Conservation (phyloP, 345 rosid genomes). For the Murraya paniculata region DNA sequence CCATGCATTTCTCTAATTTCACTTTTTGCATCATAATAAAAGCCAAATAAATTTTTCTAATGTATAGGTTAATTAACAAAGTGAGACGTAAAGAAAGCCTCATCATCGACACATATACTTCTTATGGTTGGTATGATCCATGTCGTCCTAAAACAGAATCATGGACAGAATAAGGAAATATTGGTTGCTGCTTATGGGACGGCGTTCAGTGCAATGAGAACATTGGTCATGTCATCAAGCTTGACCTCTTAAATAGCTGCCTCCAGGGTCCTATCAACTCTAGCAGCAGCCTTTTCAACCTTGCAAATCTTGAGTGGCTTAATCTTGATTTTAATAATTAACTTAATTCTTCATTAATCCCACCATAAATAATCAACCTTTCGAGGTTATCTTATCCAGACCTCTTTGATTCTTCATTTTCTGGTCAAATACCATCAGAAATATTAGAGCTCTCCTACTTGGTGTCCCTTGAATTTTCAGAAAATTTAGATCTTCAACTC, state of each 20-base stretch:
- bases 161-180: too few species aligned
- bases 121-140: too few species aligned
- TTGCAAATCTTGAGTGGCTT: background rate
- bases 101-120: too few species aligned
- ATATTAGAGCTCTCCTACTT: background rate
- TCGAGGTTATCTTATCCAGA: background rate
- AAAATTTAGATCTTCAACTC: background rate
- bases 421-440: background rate
- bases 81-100: too few species aligned
- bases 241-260: background rate
- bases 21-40: too few species aligned
- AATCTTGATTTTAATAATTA: background rate
- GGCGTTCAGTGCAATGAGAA: background rate
- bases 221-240: background rate
- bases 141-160: too few species aligned
- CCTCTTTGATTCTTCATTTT: background rate
- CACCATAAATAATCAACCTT: background rate
- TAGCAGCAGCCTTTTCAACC: background rate
- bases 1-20: too few species aligned
- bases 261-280: background rate
- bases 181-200: background rate
- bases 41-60: too few species aligned
- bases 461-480: constrained; percentile 8
- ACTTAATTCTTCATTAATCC: background rate
- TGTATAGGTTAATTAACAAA: too few species aligned